Percentiles rank a stretch among this genome's conserved stretches.
These are phyloP conservation scores for Pseudonitzschia multiseries DNA, from an alignment of 108 stramenopile genomes.

Conservation along the genomic window DNA sequence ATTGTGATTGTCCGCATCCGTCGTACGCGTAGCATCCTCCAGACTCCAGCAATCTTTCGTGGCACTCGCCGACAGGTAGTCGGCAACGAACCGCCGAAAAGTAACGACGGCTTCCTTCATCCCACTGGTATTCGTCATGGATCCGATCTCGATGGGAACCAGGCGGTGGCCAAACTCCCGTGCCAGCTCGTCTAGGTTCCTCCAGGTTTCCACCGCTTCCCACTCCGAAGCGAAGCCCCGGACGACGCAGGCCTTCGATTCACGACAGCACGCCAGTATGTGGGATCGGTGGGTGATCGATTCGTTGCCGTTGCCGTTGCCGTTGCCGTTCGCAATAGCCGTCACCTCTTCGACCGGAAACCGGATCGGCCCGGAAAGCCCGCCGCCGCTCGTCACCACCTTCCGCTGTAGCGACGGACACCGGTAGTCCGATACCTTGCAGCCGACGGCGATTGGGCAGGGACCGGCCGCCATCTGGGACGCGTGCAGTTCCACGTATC, in stretches of 20 bases:
- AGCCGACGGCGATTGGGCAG: slow-evolving; percentile 27
- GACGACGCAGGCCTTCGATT: slow-evolving; percentile 40
- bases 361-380: slow-evolving; percentile 29
- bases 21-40: slow-evolving; percentile 31
- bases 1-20: too few relatives aligned
- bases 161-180: slow-evolving; percentile 46
- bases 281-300: too few relatives aligned
- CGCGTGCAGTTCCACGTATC: slow-evolving; percentile 52
- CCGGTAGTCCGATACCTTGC: slow-evolving; percentile 18
- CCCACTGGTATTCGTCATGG: slow-evolving; percentile 39
- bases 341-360: slow-evolving; percentile 26
- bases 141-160: slow-evolving; percentile 62
- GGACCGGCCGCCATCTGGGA: slow-evolving; percentile 34
- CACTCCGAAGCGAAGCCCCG: slow-evolving; percentile 41
- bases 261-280: background rate
- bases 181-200: slow-evolving; percentile 33
- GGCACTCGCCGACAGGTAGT: slow-evolving; percentile 33
- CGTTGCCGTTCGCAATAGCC: background rate
- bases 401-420: slow-evolving; percentile 1
- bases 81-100: slow-evolving; percentile 40
- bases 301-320: too few relatives aligned
- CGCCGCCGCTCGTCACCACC: slow-evolving; percentile 1
- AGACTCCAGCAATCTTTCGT: slow-evolving; percentile 34
- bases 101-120: slow-evolving; percentile 52
- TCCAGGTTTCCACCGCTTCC: slow-evolving; percentile 50